Base-by-base conservation (phyloP, 2,329 filamentous ascomycete species). In the Coniochaeta hoffmannii region DNA sequence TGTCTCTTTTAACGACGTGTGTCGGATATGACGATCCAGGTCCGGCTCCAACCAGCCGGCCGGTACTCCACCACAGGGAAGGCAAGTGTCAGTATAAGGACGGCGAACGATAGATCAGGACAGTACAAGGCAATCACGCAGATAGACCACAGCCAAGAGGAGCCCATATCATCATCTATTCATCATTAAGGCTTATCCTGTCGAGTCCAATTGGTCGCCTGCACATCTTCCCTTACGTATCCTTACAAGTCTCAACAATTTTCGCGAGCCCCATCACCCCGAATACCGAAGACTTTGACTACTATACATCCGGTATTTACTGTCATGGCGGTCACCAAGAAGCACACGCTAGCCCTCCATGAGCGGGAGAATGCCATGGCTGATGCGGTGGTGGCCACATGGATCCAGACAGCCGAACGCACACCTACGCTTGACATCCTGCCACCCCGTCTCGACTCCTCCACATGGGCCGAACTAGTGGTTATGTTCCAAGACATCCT, bases 41-140 rank as follows among this genome's bases (percentile, higher is more conserved):
- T 35, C 34, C 52, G 52, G 52, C 15, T 28, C 52, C 52, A 53
- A 53, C 17, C 19, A 53, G 52, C 52, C 52, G 52, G 31, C 52
- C 12, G 2, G 32, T 17, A 36, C 34, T 32, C 10, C 28, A 4
- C 15, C 4, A 41, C n/a, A n/a, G n/a, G n/a, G 32, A 15, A 26
- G 24, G 12, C 32, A 15, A 32, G 7, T 36, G 24, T 14, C 52
- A 28, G 32, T 53, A 53, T 53, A 53, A 53, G 52, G 52, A 53
- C 41, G 32, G 32, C 52, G 35, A 30, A 8, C 28, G 41, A 53
- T 38, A 24, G 17, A 38, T 31, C n/a, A 22, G 17, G 30, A 36
- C 28, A 36, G 8, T 34, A 15, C 9, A 9, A 22, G 15, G 10
- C 15, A 19, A n/a, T 26, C 34, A 22, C 19, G 17, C 22, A 28